A percentile compares a stretch with the other conserved stretches of the same genome.
Conservation (phyloP, 2,329 filamentous ascomycete genomes). For the Sporothrix pallida region DNA sequence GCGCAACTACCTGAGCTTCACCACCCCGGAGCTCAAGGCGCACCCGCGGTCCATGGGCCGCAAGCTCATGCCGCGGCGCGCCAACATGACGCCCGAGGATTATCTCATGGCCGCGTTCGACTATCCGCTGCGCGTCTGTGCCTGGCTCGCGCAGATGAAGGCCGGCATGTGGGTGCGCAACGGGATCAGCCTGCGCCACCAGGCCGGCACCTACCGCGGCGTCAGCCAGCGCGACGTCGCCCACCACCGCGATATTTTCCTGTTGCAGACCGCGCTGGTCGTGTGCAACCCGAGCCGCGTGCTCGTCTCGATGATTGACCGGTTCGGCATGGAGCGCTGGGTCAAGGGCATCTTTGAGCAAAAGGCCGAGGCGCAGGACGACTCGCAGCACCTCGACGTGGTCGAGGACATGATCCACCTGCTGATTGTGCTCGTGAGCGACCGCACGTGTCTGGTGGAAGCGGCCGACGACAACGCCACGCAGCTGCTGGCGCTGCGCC, state of each 20-base stretch:
- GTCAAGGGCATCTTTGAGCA: slow-evolving; percentile 80
- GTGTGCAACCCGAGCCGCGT: slow-evolving; percentile 83
- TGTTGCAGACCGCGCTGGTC: slow-evolving; percentile 88
- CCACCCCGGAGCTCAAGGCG: slow-evolving; percentile 70
- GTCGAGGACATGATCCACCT: slow-evolving; percentile 96
- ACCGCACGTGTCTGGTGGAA: slow-evolving; percentile 77
- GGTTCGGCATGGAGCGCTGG: slow-evolving; percentile 88
- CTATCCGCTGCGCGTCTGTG: slow-evolving; percentile 89
- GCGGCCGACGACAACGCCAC: slow-evolving; percentile 67
- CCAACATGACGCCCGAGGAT: slow-evolving; percentile 69
- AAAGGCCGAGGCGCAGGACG: slow-evolving; percentile 77
- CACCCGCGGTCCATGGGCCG: slow-evolving; percentile 67
- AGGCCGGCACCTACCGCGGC: slow-evolving; percentile 90
- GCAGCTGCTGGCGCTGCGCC: slow-evolving; percentile 74
- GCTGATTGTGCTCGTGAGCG: slow-evolving; percentile 86
- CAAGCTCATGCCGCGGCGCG: slow-evolving; percentile 61
- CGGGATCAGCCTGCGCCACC: slow-evolving; percentile 91
- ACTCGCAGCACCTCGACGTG: slow-evolving; percentile 86
- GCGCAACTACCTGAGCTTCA: slow-evolving; percentile 72
- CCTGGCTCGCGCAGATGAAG: slow-evolving; percentile 98
- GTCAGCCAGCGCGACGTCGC: slow-evolving; percentile 89
- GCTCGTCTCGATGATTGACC: slow-evolving; percentile 86
- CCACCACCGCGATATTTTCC: slow-evolving; percentile 92
- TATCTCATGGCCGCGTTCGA: slow-evolving; percentile 88
- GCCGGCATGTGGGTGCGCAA: slow-evolving; percentile 99